phyloP scores from a whole-genome alignment of 768 basidiomycete species.

The Leucocoprinus sp. region DNA sequence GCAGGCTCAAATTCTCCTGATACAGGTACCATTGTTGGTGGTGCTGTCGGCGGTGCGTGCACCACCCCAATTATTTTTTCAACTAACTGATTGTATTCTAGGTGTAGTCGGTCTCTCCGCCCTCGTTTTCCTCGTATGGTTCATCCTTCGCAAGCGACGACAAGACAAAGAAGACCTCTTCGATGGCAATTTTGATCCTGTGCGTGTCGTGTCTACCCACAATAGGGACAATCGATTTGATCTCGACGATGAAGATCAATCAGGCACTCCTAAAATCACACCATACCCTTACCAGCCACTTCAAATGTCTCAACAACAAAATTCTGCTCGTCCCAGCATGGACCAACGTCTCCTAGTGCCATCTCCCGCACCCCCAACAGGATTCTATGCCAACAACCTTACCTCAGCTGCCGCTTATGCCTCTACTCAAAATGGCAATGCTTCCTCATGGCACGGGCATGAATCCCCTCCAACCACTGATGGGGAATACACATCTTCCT shows the following conservation, averaged over 20 bases:
- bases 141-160: conserved; percentile 21
- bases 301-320: too few relatives aligned
- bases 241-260: background rate
- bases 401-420: too few relatives aligned
- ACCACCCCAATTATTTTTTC: too few relatives aligned
- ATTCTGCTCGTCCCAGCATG: too few relatives aligned
- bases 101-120: conserved; percentile 23
- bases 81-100: conserved; percentile 6
- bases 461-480: too few relatives aligned
- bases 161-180: conserved; percentile 19
- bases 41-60: conserved; percentile 37
- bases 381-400: too few relatives aligned
- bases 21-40: conserved; percentile 41
- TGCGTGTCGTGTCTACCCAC: conserved; percentile 11
- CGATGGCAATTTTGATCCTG: conserved; percentile 35
- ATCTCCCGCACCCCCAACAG: too few relatives aligned
- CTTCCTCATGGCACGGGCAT: too few relatives aligned
- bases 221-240: background rate
- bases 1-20: conserved; percentile 11
- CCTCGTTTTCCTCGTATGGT: conserved; percentile 18
- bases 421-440: background rate
- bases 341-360: background rate
- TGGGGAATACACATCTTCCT: too few relatives aligned
- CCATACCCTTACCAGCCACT: conserved; percentile 1
- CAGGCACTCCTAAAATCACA: background rate